These are phyloP conservation scores for Trypanosoma boissoni DNA, from an alignment of 208 protist species.

Conservation along the genomic window DNA sequence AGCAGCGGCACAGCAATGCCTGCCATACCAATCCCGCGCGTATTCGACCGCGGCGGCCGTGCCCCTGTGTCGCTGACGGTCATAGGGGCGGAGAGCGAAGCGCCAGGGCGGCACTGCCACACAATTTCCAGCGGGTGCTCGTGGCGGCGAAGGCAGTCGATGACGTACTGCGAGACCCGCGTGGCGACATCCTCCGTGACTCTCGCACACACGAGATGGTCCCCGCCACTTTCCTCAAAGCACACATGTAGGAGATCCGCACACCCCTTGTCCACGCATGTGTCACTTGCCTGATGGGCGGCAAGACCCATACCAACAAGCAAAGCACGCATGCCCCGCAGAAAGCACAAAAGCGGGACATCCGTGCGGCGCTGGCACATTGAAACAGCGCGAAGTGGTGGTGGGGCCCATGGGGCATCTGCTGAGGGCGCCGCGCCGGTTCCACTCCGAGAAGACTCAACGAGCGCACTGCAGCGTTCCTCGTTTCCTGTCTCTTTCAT, in stretches of 20 bases:
- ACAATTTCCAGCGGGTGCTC: conserved; percentile 38
- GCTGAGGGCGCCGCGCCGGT: no score
- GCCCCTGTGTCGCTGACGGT: neutral
- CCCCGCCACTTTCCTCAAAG: neutral
- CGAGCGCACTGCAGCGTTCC: no score
- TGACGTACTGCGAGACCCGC: conserved; percentile 28
- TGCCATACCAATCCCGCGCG: neutral
- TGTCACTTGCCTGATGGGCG: neutral
- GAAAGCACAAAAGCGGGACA: conserved; percentile 27
- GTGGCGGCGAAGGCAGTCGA: conserved; percentile 38
- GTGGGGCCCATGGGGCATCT: neutral
- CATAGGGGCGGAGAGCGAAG: neutral
- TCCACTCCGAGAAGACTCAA: no score
- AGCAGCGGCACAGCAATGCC: conserved; percentile 26
- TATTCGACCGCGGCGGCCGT: neutral
- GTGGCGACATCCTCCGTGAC: conserved; percentile 19
- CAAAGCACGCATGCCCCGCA: conserved; percentile 9
- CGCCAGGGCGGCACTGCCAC: conserved; percentile 2
- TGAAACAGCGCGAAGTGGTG: conserved; percentile 11
- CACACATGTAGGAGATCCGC: neutral
- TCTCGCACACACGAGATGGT: neutral
- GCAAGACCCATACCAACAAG: conserved; percentile 4
- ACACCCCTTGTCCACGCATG: no score
- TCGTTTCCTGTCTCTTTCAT: neutral
- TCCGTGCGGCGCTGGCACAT: conserved; percentile 5